These are phyloP conservation scores for Eucalyptus lansdowneana DNA, from an alignment of 345 rosid species.

Conservation along the genomic window DNA sequence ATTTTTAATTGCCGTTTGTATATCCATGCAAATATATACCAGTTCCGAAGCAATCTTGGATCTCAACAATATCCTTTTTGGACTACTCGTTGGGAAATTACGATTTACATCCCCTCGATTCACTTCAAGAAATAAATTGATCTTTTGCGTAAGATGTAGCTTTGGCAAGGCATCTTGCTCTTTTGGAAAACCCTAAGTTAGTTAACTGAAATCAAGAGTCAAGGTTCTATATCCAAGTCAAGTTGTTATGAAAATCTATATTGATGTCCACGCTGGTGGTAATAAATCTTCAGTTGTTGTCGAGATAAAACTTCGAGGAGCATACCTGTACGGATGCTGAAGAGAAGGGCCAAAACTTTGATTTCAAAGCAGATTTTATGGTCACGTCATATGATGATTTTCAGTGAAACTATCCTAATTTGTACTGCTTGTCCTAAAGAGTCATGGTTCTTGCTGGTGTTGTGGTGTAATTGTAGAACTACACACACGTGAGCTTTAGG, in stretches of 20 bases:
- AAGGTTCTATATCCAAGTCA: background rate
- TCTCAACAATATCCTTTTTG: background rate
- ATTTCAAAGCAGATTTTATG: background rate
- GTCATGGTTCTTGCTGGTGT: background rate
- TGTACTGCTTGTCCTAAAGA: background rate
- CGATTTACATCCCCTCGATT: background rate
- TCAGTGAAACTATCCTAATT: background rate
- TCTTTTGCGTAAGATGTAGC: background rate
- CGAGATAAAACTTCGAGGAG: background rate
- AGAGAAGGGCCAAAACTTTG: background rate
- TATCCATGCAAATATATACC: background rate
- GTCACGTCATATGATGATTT: background rate
- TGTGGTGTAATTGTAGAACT: background rate
- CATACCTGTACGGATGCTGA: background rate
- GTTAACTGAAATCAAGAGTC: background rate
- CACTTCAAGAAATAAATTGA: background rate
- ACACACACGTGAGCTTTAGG: background rate
- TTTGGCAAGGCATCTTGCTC: background rate
- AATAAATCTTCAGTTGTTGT: background rate
- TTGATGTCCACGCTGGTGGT: background rate
- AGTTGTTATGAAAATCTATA: background rate
- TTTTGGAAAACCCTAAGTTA: background rate
- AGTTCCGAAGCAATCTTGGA: background rate
- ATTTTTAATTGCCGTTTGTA: background rate
- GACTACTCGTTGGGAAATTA: background rate